Conservation (phyloP, 1,139 yeast genomes). For the Debaryomyces sp. region DNA sequence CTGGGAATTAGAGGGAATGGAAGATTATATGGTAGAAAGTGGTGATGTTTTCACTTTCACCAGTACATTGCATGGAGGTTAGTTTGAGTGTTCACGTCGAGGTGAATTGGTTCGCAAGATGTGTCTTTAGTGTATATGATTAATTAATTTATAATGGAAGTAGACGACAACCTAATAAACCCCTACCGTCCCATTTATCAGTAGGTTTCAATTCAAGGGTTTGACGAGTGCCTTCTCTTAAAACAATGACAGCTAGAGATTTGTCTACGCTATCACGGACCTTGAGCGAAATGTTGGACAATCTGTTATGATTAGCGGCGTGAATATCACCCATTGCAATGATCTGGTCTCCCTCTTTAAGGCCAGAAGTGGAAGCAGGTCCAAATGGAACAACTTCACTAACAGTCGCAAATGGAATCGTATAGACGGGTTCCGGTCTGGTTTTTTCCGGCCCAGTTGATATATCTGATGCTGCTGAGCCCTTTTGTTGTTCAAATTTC, state of each 20-base stretch:
- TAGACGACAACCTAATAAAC: conserved; percentile 72
- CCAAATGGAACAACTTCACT: conserved; percentile 48
- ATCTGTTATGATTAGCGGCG: conserved; percentile 53
- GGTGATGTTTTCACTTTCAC: conserved; percentile 87
- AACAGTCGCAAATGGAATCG: conserved; percentile 61
- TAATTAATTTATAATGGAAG: conserved; percentile 39
- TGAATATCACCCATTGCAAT: conserved; percentile 55
- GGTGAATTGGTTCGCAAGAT: neutral
- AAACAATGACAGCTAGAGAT: conserved; percentile 35
- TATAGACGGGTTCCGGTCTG: conserved; percentile 5
- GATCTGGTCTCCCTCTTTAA: conserved; percentile 50
- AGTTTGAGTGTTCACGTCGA: conserved; percentile 13
- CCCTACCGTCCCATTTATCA: conserved; percentile 67
- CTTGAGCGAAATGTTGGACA: conserved; percentile 40
- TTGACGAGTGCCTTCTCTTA: conserved; percentile 29
- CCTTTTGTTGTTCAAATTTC: conserved; percentile 32
- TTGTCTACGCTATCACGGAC: conserved; percentile 29
- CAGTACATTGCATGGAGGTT: conserved; percentile 95
- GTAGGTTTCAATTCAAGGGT: conserved; percentile 51
- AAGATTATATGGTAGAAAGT: conserved; percentile 69
- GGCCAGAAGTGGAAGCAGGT: conserved; percentile 51
- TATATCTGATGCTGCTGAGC: neutral
- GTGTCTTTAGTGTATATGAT: neutral
- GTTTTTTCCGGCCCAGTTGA: neutral
- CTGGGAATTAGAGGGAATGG: conserved; percentile 95